Base-by-base conservation (phyloP, 306 rosid genomes). In the Heteromeles arbutifolia region DNA sequence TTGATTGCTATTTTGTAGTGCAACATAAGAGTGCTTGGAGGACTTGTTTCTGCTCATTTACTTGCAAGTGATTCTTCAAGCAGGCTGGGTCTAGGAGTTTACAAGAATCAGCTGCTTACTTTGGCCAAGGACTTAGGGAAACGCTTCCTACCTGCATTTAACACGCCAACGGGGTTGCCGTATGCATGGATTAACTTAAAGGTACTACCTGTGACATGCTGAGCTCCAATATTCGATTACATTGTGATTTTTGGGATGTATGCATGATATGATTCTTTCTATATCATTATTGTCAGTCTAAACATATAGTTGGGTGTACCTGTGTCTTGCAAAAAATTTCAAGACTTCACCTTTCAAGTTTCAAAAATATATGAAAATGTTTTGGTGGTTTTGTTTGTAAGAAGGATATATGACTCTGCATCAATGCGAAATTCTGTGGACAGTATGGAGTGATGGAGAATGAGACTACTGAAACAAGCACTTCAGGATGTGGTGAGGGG, bases 401-500 rank as follows among this genome's bases (percentile, higher is more conserved):
- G 93, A 87, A 85, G 87, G 90, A 84, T 90, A 84, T 86, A 86
- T 95, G 97, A 92, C 92, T 81, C 87, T 61, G 15, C 84, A 75
- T 85, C 88, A 84, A 89, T 87, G 90, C 93, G 62, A 92, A 90
- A 90, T 90, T 94, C 86, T 90, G 87, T 94, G 90, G 85, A 85
- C 97, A 92, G 97, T 88, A 92, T 82, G 97, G 98, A 87, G 97
- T 95, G 71, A 80, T 92, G 97, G 93, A 87, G 96, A 79, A 88
- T 83, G 98, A 95, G 91, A 95, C 96, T 85, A 95, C 98, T 68
- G 97, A 92, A 89, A 92, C 96, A 80, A 92, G 98, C 87, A 90
- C 97, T 87, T 95, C 98, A 54, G 97, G 97, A 81, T 95, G 97
- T 88, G 98, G 98, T 95, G 92, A 95, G 96, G 85, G 82, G 87